Percentiles rank a stretch among this genome's conserved stretches.
Conservation (phyloP, 2,329 filamentous ascomycete species). For the Colletotrichum australisinense region DNA sequence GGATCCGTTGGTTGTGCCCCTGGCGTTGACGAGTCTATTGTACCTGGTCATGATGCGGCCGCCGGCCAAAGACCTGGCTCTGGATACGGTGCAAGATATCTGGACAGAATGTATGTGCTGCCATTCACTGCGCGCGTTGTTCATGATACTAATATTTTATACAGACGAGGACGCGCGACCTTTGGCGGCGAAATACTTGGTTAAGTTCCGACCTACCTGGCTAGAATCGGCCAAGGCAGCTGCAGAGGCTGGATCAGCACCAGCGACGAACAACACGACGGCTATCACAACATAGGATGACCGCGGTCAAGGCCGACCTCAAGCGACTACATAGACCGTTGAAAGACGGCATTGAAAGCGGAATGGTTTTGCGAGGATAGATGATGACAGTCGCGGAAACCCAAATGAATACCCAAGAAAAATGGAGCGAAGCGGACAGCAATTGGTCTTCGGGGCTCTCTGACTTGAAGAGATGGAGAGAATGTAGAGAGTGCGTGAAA, state of each 20-base stretch:
- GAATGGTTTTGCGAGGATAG: neutral
- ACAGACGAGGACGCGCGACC: conserved; percentile 72
- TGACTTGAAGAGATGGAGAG: neutral
- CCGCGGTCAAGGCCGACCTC: neutral
- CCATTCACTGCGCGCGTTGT: neutral
- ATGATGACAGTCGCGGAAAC: neutral
- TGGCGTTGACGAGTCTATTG: conserved; percentile 73
- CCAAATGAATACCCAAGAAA: neutral
- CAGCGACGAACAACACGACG: conserved; percentile 39
- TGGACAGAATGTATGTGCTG: conserved; percentile 71
- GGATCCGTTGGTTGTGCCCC: conserved; percentile 72
- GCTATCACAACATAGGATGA: conserved; percentile 45
- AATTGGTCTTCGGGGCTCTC: neutral
- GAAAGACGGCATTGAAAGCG: neutral
- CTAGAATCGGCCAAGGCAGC: conserved; percentile 46
- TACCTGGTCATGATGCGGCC: conserved; percentile 77
- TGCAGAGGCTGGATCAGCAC: conserved; percentile 34
- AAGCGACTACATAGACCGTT: neutral
- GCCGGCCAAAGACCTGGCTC: conserved; percentile 70
- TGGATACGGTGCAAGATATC: conserved; percentile 74
- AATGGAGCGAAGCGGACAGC: neutral
- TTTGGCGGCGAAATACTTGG: conserved; percentile 71
- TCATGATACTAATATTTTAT: conserved; percentile 36
- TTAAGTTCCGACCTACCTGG: conserved; percentile 70
- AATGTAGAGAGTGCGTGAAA: neutral